Evolutionary conservation across 768 basidiomycete species (phyloP).

Genomic region (Infundibulicybe gibba): DNA sequence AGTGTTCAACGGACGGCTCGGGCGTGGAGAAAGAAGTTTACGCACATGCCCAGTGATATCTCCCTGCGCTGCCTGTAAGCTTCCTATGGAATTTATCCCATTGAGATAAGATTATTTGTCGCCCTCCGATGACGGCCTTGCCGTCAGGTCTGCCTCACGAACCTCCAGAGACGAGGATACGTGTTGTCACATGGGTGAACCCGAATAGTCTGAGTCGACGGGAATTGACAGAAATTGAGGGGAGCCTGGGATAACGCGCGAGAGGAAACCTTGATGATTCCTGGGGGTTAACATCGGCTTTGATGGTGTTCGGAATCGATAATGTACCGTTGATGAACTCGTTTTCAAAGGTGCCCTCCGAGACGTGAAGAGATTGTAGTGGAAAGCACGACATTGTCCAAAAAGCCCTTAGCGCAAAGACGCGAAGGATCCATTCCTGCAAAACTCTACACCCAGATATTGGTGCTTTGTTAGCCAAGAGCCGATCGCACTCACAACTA

Average conservation of each 20-base stretch:
- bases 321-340: constrained; percentile 69
- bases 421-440: constrained; percentile 68
- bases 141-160: constrained; percentile 51
- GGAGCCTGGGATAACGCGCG: constrained; percentile 58
- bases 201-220: constrained; percentile 55
- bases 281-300: background rate
- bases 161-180: constrained; percentile 45
- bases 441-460: constrained; percentile 58
- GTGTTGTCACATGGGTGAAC: constrained; percentile 61
- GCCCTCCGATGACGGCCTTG: constrained; percentile 34
- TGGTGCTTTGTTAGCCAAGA: background rate
- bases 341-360: constrained; percentile 41
- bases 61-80: constrained; percentile 63
- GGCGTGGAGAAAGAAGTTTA: constrained; percentile 5
- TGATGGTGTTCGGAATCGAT: background rate
- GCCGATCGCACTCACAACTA: constrained; percentile 55
- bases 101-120: constrained; percentile 50
- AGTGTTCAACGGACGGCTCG: constrained; percentile 5
- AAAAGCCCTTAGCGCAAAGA: constrained; percentile 67
- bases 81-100: constrained; percentile 64
- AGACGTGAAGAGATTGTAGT: constrained; percentile 59
- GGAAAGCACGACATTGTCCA: constrained; percentile 79
- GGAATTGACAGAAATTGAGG: constrained; percentile 59
- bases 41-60: constrained; percentile 77
- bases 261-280: constrained; percentile 65